Conservation (phyloP, 2,329 filamentous ascomycete genomes). For the Clarireedia paspali region DNA sequence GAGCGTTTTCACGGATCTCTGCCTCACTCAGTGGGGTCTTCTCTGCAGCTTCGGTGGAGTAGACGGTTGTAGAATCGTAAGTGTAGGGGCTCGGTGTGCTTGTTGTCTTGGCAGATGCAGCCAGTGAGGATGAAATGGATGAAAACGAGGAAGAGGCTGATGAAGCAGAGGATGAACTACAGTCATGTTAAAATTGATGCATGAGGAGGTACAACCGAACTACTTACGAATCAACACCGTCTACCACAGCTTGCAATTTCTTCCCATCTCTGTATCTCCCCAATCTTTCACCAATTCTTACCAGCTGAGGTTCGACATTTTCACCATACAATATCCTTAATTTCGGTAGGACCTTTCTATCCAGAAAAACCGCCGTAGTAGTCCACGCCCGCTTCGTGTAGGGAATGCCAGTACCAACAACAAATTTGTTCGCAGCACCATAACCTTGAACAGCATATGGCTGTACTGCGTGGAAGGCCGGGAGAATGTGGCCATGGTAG, state of each 20-base stretch:
- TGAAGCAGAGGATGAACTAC: slow-evolving; percentile 25
- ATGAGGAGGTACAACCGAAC: slow-evolving; percentile 10
- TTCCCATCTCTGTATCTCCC: slow-evolving; percentile 62
- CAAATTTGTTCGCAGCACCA: slow-evolving; percentile 55
- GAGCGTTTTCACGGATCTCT: slow-evolving; percentile 48
- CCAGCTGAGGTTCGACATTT: slow-evolving; percentile 90
- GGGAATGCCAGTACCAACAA: slow-evolving; percentile 64
- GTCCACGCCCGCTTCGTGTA: slow-evolving; percentile 64
- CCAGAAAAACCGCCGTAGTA: slow-evolving; percentile 61
- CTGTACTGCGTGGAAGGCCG: slow-evolving; percentile 64
- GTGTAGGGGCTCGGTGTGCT: slow-evolving; percentile 10
- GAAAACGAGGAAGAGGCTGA: slow-evolving; percentile 24
- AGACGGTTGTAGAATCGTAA: slow-evolving; percentile 16
- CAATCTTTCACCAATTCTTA: slow-evolving; percentile 84
- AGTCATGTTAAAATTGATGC: slow-evolving; percentile 11
- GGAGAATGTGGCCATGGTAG: slow-evolving; percentile 66
- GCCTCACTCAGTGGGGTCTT: slow-evolving; percentile 35
- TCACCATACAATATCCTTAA: slow-evolving; percentile 74
- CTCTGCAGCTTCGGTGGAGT: slow-evolving; percentile 24
- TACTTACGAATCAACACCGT: slow-evolving; percentile 42
- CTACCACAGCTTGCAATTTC: slow-evolving; percentile 50
- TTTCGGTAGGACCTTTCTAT: slow-evolving; percentile 73
- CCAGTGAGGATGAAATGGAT: slow-evolving; percentile 22
- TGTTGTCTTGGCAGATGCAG: slow-evolving; percentile 19
- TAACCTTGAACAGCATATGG: slow-evolving; percentile 70